Conservation (phyloP, 2,329 filamentous ascomycete genomes). For the Zymoseptoria brevis region DNA sequence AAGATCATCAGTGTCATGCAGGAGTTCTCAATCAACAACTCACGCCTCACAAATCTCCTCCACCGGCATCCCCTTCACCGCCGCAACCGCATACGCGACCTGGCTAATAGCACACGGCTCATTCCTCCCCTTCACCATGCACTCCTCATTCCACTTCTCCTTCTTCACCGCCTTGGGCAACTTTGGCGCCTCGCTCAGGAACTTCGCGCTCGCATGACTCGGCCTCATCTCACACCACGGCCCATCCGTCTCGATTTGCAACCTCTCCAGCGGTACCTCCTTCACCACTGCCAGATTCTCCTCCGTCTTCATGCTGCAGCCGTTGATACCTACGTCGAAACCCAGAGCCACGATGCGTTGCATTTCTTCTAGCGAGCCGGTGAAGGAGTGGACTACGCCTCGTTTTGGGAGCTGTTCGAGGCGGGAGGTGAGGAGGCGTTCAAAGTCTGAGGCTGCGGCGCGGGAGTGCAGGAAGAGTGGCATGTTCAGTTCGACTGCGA, state of each 20-base stretch:
- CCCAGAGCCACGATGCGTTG: conserved; percentile 68
- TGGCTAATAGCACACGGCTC: conserved; percentile 81
- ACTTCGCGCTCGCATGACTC: conserved; percentile 75
- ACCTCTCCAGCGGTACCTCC: conserved; percentile 64
- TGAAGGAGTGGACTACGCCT: conserved; percentile 92
- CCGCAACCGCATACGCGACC: conserved; percentile 82
- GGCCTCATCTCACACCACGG: conserved; percentile 94
- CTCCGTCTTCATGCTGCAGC: conserved; percentile 88
- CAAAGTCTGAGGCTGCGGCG: conserved; percentile 79
- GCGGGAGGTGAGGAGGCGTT: conserved; percentile 54
- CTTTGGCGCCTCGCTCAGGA: conserved; percentile 54
- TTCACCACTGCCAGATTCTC: conserved; percentile 83
- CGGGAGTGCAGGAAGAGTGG: conserved; percentile 90
- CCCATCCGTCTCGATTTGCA: conserved; percentile 96
- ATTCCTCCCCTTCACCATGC: conserved; percentile 90
- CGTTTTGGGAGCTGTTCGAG: conserved; percentile 52
- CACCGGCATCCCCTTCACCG: conserved; percentile 69
- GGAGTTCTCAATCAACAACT: conserved; percentile 22
- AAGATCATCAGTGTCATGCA: not conserved
- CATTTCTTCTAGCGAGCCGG: conserved; percentile 81
- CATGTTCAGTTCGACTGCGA: conserved; percentile 68
- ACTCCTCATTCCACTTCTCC: conserved; percentile 82
- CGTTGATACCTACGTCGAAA: conserved; percentile 89
- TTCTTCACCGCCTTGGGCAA: conserved; percentile 85
- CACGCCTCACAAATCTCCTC: conserved; percentile 77